Evolutionary conservation across 176 grass and related monocot genomes (phyloP), one percentile per base, ranked within the genome.

Genomic region (Oryza meridionalis): DNA sequence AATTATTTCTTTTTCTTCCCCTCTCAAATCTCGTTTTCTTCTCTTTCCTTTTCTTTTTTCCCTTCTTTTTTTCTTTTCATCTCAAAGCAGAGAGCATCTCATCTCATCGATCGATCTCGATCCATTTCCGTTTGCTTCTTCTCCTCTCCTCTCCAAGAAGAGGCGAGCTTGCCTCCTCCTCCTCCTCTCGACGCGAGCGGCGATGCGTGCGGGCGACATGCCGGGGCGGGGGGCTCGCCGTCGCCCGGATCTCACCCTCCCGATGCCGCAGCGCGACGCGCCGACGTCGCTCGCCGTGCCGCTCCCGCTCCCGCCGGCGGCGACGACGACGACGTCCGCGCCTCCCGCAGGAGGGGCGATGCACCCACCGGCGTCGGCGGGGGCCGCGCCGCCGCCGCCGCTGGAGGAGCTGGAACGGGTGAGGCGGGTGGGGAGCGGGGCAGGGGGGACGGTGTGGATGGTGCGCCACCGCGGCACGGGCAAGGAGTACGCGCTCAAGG

Each of bases 371-470:
- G 25, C 22, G 22, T 72, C 6, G 11, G 16, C 53, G 7, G 64
- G 7, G 35, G 35, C 6, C 5, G 37, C 33, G 22, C 6, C 37
- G 37, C 75, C 90, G 27, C 88, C 90, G 3, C 84, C 92, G 1
- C 85, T 94, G 2, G 44, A 77, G 14, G 92, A 94, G 37, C 89
- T 98, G 3, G 92, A 95, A 58, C 95, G 92, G 19, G 64, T 98
- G 40, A 78, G 92, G 4, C 92, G 95, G 50, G 79, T 98, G 16
- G 95, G 95, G 6, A 93, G 88, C 82, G 95, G 92, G 13, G 82
- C 88, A 0, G 92, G 92, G 31, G 92, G 95, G 1, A 90, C 87
- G 0, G 92, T 98, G 9, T 98, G 93, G 90, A 72, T 95, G 78
- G 90, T 93, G 65, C 82, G 86, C 11, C 91, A 98, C 84, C 58